Base-by-base conservation (phyloP, 1,284 basidiomycete genomes). In the Boletus sp. region DNA sequence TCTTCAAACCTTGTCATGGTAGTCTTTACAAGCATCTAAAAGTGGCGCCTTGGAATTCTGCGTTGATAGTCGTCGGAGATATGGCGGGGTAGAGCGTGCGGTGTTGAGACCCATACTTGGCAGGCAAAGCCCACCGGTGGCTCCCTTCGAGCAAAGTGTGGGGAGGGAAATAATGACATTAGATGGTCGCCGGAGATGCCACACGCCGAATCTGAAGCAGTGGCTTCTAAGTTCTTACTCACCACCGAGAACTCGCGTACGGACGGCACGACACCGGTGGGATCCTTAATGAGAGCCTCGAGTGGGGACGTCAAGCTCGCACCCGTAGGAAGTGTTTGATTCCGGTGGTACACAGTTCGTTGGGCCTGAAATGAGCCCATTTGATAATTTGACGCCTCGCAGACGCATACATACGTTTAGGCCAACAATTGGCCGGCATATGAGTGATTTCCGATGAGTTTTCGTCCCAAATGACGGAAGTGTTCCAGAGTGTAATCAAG, bases 241-340 rank as follows among this genome's bases (percentile, higher is more conserved):
- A 32, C 32, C 7, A 36, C 16, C 26, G 43, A 42, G 14, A 33
- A 43, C n/a, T n/a, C n/a, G 17, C 32, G 9, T 14, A 56, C 54
- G 54, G 57, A 36, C 20, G 16, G 20, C 17, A 49, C 3, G 23
- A 16, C 22, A n/a, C 50, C 57, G 50, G 57, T 36, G 17, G 30
- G 30, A 25, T n/a, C n/a, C n/a, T n/a, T n/a, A n/a, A n/a, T n/a
- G n/a, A n/a, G n/a, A n/a, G n/a, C n/a, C n/a, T n/a, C n/a, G n/a
- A n/a, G n/a, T n/a, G n/a, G n/a, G n/a, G 12, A 29, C 10, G 22
- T 22, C 34, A 14, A 26, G n/a, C 9, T 19, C 9, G 27, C 34
- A 20, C n/a, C n/a, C n/a, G n/a, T n/a, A n/a, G n/a, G n/a, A n/a
- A n/a, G n/a, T n/a, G n/a, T n/a, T n/a, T n/a, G n/a, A n/a, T n/a